Conservation (phyloP, 768 basidiomycete genomes). For the Boletus sp. region DNA sequence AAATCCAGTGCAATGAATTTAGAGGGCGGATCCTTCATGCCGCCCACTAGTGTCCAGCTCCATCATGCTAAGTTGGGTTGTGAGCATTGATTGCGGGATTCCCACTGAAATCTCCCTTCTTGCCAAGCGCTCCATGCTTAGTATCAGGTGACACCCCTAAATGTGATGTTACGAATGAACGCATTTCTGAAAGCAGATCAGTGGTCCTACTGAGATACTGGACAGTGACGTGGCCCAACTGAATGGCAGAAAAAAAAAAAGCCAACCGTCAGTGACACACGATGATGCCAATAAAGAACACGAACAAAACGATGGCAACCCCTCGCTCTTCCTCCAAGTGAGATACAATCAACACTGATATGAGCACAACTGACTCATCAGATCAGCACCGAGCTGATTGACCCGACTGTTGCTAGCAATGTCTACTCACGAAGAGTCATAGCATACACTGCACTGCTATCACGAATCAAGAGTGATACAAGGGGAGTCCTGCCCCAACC, state of each 20-base stretch:
- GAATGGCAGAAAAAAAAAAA: background rate
- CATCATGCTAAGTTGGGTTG: constrained; percentile 9
- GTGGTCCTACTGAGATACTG: constrained; percentile 13
- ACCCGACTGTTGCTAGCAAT: background rate
- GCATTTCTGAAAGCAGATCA: background rate
- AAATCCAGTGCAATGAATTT: background rate
- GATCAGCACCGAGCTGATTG: background rate
- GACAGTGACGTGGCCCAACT: constrained; percentile 15
- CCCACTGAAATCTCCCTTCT: background rate
- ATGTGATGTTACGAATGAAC: background rate
- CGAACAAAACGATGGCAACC: constrained; percentile 11
- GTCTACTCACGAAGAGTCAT: constrained; percentile 8
- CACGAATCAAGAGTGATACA: constrained; percentile 21
- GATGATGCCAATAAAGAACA: background rate
- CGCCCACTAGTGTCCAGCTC: background rate
- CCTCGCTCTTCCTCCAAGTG: background rate
- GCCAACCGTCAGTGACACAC: constrained; percentile 1
- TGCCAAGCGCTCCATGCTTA: constrained; percentile 23
- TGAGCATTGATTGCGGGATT: constrained; percentile 1
- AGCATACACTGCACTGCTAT: constrained; percentile 11
- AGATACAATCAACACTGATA: background rate
- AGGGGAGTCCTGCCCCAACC: constrained; percentile 22
- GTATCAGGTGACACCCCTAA: constrained; percentile 27
- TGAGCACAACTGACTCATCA: background rate
- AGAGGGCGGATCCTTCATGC: too few species aligned